Conservation (phyloP, 805 yeast species). For the Teunomyces atbi region DNA sequence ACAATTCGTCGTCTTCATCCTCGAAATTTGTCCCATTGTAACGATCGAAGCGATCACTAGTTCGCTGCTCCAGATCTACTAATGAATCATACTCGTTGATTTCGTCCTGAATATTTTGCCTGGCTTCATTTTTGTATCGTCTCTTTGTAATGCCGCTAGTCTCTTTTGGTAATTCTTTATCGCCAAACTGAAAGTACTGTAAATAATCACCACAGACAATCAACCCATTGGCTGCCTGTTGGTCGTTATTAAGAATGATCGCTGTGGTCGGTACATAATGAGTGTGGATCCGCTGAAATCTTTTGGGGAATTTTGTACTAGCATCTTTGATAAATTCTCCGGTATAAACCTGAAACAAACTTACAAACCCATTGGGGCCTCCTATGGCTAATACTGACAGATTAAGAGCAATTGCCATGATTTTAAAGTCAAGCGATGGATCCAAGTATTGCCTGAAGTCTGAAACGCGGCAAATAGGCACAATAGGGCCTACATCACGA, state of each 20-base stretch:
- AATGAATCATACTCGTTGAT: slow-evolving; percentile 36
- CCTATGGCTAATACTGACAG: slow-evolving; percentile 36
- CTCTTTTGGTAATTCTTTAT: slow-evolving; percentile 15
- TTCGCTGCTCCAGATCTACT: slow-evolving; percentile 20
- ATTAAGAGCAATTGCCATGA: slow-evolving; percentile 32
- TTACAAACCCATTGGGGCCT: slow-evolving; percentile 42
- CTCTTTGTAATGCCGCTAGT: slow-evolving; percentile 12
- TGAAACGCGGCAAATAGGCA: slow-evolving; percentile 21
- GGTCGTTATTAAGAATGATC: slow-evolving; percentile 26
- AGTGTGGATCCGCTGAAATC: slow-evolving; percentile 19
- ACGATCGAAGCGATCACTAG: slow-evolving; percentile 34
- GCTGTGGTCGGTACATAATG: slow-evolving; percentile 24
- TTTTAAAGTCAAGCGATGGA: slow-evolving; percentile 10
- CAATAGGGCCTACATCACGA: slow-evolving; percentile 26
- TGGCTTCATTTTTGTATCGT: slow-evolving; percentile 19
- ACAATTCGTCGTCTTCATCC: slow-evolving; percentile 25
- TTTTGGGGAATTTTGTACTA: slow-evolving; percentile 29
- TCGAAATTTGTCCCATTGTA: slow-evolving; percentile 44
- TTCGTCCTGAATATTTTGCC: slow-evolving; percentile 29
- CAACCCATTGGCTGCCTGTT: slow-evolving; percentile 34
- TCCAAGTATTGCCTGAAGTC: neutral
- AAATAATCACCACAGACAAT: slow-evolving; percentile 40
- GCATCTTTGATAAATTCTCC: slow-evolving; percentile 40
- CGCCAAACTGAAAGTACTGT: slow-evolving; percentile 50
- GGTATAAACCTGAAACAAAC: slow-evolving; percentile 41